A percentile compares a stretch with the other conserved stretches of the same genome.
Evolutionary conservation across 78 protist genomes (phyloP).

Genomic region (Protostelium mycophagum): DNA sequence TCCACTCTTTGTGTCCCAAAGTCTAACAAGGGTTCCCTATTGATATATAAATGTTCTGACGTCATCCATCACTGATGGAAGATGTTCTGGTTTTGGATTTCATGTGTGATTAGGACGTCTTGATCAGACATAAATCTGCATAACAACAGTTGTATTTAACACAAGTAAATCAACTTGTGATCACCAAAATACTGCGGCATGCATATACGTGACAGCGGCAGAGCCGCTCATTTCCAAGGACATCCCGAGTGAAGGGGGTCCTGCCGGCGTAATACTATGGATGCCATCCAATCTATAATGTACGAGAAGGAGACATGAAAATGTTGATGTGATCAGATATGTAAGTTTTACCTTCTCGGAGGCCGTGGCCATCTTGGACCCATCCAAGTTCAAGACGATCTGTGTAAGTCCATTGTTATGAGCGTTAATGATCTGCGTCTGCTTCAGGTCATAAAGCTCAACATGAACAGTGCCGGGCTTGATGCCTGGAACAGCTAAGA

Average conservation of each 20-base stretch:
- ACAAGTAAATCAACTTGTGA: too few relatives aligned
- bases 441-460: conserved; percentile 34
- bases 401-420: conserved; percentile 70
- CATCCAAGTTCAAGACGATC: conserved; percentile 83
- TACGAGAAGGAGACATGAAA: neutral
- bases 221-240: too few relatives aligned
- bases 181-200: too few relatives aligned
- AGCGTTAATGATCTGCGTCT: conserved; percentile 54
- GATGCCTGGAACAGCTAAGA: conserved; percentile 65
- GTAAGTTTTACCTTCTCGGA: conserved; percentile 64
- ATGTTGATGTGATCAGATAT: neutral
- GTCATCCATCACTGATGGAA: too few relatives aligned
- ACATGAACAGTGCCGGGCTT: conserved; percentile 61
- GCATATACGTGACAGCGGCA: too few relatives aligned
- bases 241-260: neutral
- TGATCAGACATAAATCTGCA: too few relatives aligned
- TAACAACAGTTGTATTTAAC: too few relatives aligned
- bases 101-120: too few relatives aligned
- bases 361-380: conserved; percentile 89
- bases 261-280: neutral
- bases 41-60: too few relatives aligned
- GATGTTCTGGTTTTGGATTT: too few relatives aligned
- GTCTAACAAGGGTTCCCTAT: conserved; percentile 92
- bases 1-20: conserved; percentile 84
- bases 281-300: neutral